Evolutionary conservation across 768 basidiomycete genomes (phyloP), one percentile per base, ranked within the genome.

Genomic region (Suillus weaverae): DNA sequence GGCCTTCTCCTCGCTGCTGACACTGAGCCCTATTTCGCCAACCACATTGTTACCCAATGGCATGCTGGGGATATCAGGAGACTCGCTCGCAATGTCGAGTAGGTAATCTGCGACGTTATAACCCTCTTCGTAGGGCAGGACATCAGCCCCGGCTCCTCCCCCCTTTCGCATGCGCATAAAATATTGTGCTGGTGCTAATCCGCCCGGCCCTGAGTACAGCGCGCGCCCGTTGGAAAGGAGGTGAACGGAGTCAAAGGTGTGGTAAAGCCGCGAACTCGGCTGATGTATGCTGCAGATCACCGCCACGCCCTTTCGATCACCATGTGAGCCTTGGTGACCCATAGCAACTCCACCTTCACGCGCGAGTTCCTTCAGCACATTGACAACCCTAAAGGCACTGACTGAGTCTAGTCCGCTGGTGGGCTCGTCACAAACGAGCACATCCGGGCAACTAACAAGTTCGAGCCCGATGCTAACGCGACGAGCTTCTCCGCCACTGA

Each of bases 51-150:
- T 68, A 46, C 38, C 39, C 39, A 61, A 66, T 44, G 56, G 41
- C 41, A 32, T 43, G 41, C 30, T 70, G 56, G 62, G 74, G 78
- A 79, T 86, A 8, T 81, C 77, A 16, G 86, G 84, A 1, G 86
- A 82, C 57, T 86, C 86, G 70, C 86, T 89, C 1, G 95, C 95
- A 60, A 98, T 84, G 68, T 97, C 95, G 26, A 98, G 82, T 13
- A 97, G 83, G 71, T 96, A 92, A 73, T 98, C 96, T 0, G 96
- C 95, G 20, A 96, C 85, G 70, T 97, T 97, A 79, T 96, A 95
- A 0, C 93, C 94, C 57, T 87, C 82, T 9, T 85, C 89, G 70
- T 88, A 94, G 11, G 83, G 77, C 8, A 78, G 79, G 4, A 84
- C 77, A 46, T 76, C 74, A 46, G 75, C 67, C 71, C 74, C 63